Conservation (phyloP, 345 rosid species). For the Viola odorata region DNA sequence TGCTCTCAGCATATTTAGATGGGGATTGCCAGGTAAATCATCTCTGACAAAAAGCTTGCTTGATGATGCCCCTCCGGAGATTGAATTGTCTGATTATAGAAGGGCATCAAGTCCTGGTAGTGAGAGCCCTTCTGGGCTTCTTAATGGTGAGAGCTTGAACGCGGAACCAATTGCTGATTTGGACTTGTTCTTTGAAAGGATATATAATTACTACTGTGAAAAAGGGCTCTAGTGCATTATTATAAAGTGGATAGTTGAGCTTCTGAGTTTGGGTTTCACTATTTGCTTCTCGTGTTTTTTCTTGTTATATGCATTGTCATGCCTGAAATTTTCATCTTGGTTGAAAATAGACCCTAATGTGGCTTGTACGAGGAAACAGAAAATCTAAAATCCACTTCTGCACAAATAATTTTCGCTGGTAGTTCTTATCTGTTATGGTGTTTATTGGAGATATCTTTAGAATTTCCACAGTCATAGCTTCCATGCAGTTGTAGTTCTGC, state of each 20-base stretch:
- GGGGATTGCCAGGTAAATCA: slow-evolving; percentile 65
- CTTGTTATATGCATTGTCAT: slow-evolving; percentile 78
- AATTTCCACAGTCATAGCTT: too few species aligned
- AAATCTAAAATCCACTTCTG: background rate
- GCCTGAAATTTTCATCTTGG: slow-evolving; percentile 98
- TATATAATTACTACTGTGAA: slow-evolving; percentile 88
- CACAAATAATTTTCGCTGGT: too few species aligned
- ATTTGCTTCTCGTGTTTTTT: slow-evolving; percentile 93
- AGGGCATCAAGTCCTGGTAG: slow-evolving; percentile 90
- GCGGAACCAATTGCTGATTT: slow-evolving; percentile 79
- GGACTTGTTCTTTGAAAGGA: slow-evolving; percentile 88
- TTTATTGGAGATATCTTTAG: slow-evolving; percentile 38
- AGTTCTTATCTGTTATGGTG: background rate
- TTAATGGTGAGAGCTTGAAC: slow-evolving; percentile 83
- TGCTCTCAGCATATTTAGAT: slow-evolving; percentile 55
- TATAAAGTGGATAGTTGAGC: slow-evolving; percentile 93
- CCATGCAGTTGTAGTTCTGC: too few species aligned
- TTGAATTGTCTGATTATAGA: slow-evolving; percentile 81
- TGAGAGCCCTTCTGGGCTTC: slow-evolving; percentile 94
- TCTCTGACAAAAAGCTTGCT: slow-evolving; percentile 78
- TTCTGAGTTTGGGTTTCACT: slow-evolving; percentile 78
- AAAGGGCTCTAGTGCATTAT: slow-evolving; percentile 97
- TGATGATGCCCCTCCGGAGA: slow-evolving; percentile 67
- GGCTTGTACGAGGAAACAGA: background rate
- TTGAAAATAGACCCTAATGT: slow-evolving; percentile 42